Base-by-base conservation (phyloP, 768 basidiomycete genomes). In the Phlegmacium glaucopus region DNA sequence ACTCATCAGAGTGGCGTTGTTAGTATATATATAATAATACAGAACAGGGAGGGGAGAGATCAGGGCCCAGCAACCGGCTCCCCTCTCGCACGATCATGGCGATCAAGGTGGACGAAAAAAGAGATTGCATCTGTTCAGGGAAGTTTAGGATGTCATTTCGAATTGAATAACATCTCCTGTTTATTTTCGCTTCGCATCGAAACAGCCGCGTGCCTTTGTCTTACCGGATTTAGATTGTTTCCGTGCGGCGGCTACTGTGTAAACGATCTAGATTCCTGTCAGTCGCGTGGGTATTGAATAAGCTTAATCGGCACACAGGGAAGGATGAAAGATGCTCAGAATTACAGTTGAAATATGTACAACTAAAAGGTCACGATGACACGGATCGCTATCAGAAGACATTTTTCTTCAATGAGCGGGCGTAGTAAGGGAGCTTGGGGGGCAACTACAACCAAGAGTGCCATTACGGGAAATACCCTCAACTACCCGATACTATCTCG, bases 11-110 rank as follows among this genome's bases (percentile, higher is more conserved):
- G 61, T 61, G 64, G 72, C 59, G 68, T 67, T 62, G 69, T 68
- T 72, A 22, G 22, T 22, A 74, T 79, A 78, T 80, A 79, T 81
- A 82, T 78, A 79, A 82, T 78, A 79, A 72, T 66, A 57, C 48
- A 68, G 65, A 61, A 61, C 22, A 5, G 11, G 32, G 61, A 56
- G 62, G 60, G 63, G 65, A 62, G 61, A 65, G 66, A 71, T 69
- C 71, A 72, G 68, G 71, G 67, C 66, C 63, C 62, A 65, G 61
- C 63, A 63, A 61, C 61, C 66, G 65, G 69, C 63, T 65, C 64
- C 72, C 72, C 72, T n/a, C 22, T 79, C 76, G 72, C 78, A 77
- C 76, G 77, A 78, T 80, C 78, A 79, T 78, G 78, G 75, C 78
- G 77, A 79, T 80, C 79, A 78, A 71, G 63, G 57, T 66, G 69